A percentile compares a stretch with the other conserved stretches of the same genome.
These are phyloP conservation scores for Aspergillus steynii DNA, from an alignment of 495 filamentous ascomycete genomes.

Conservation along the genomic window DNA sequence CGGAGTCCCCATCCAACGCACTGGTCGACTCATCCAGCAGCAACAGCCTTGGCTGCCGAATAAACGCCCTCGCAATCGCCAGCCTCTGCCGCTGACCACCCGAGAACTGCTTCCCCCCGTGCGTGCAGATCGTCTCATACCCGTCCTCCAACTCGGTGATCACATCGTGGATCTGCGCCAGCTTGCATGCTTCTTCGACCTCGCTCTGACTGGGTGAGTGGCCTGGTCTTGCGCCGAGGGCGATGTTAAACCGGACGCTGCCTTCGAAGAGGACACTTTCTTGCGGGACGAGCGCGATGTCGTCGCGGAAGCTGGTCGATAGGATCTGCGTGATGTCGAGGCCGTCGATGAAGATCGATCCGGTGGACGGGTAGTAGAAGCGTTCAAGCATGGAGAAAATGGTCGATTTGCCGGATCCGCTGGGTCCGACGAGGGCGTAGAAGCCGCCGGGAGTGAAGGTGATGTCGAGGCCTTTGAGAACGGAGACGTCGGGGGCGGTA, in stretches of 20 bases:
- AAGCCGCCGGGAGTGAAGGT: constrained; percentile 23
- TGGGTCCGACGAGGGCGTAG: constrained; percentile 57
- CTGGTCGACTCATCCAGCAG: constrained; percentile 78
- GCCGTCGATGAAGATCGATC: too few relatives aligned
- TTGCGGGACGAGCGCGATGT: constrained; percentile 52
- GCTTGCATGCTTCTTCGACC: constrained; percentile 55
- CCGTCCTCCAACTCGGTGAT: constrained; percentile 57
- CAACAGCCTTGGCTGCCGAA: constrained; percentile 67
- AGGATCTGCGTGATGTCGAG: too few relatives aligned
- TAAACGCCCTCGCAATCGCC: constrained; percentile 70
- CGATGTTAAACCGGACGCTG: constrained; percentile 54
- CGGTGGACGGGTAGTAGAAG: too few relatives aligned
- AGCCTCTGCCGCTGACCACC: constrained; percentile 77
- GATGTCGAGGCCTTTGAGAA: too few relatives aligned
- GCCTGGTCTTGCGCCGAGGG: constrained; percentile 46
- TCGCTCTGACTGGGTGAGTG: constrained; percentile 47
- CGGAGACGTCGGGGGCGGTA: too few relatives aligned
- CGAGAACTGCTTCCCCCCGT: constrained; percentile 61
- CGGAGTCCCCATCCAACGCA: constrained; percentile 69
- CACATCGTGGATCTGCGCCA: constrained; percentile 61
- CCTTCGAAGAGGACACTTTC: constrained; percentile 54
- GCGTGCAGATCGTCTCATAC: constrained; percentile 63
- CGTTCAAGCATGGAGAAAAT: constrained; percentile 49
- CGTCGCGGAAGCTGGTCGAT: neutral
- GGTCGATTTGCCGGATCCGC: constrained; percentile 60